Evolutionary conservation across 257 asterid genomes (phyloP).

Genomic region (Marsdenia floribunda): DNA sequence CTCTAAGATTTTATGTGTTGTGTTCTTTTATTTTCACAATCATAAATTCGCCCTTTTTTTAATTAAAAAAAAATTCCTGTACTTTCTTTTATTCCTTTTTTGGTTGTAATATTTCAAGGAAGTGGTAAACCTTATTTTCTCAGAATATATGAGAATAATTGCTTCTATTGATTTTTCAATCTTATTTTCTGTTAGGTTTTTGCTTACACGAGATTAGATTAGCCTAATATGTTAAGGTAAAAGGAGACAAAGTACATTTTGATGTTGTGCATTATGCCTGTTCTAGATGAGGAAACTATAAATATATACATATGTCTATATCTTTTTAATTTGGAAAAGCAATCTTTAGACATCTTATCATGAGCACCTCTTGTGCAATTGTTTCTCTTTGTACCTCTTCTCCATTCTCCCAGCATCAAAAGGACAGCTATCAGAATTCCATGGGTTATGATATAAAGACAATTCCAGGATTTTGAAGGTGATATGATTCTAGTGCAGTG

Average conservation of each 20-base stretch:
- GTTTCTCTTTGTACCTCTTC: neutral
- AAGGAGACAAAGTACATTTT: neutral
- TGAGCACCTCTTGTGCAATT: neutral
- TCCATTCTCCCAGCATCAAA: neutral
- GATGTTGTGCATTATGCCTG: neutral
- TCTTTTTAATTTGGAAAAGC: neutral
- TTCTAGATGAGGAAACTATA: neutral
- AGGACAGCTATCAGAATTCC: neutral
- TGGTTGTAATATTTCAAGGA: neutral
- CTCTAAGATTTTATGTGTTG: neutral
- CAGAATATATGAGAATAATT: neutral
- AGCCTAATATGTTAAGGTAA: neutral
- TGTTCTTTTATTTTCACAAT: too few relatives aligned
- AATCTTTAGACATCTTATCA: neutral
- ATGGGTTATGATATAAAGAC: neutral
- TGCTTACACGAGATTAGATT: neutral
- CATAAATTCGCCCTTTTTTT: too few relatives aligned
- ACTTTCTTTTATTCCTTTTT: neutral
- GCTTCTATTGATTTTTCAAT: neutral
- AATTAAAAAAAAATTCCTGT: neutral
- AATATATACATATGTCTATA: too few relatives aligned
- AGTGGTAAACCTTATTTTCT: neutral
- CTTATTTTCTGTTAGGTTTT: neutral
- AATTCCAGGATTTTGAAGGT: too few relatives aligned
- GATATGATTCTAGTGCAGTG: neutral